These are phyloP conservation scores for Aaosphaeria pasadenensis DNA, from an alignment of 2,329 filamentous ascomycete species.

Conservation along the genomic window DNA sequence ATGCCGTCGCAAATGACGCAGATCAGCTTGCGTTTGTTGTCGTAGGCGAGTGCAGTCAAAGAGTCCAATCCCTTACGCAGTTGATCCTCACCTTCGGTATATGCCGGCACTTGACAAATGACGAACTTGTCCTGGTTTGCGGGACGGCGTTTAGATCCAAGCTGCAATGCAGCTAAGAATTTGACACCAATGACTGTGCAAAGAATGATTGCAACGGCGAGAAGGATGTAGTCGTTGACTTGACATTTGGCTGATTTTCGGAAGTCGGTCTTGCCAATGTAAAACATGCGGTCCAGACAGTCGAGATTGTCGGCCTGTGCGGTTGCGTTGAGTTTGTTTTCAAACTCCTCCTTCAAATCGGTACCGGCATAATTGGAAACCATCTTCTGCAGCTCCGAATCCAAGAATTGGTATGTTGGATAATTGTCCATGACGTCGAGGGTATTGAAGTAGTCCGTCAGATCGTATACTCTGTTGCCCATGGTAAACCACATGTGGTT, in stretches of 20 bases:
- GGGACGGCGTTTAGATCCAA: slow-evolving; percentile 86
- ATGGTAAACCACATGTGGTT: slow-evolving; percentile 79
- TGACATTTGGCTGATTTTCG: slow-evolving; percentile 71
- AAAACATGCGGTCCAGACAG: slow-evolving; percentile 82
- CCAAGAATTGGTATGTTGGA: slow-evolving; percentile 67
- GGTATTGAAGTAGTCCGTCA: slow-evolving; percentile 89
- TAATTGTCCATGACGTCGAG: slow-evolving; percentile 57
- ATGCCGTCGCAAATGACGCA: slow-evolving; percentile 96
- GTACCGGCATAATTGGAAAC: slow-evolving; percentile 74
- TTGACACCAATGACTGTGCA: slow-evolving; percentile 79
- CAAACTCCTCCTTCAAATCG: slow-evolving; percentile 69
- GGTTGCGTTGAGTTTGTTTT: slow-evolving; percentile 50
- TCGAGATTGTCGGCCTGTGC: slow-evolving; percentile 67
- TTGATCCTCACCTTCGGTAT: slow-evolving; percentile 96
- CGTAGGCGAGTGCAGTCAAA: slow-evolving; percentile 88
- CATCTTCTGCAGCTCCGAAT: slow-evolving; percentile 62
- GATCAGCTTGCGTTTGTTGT: slow-evolving; percentile 97
- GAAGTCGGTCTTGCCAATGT: slow-evolving; percentile 82
- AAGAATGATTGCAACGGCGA: slow-evolving; percentile 83
- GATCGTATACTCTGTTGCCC: slow-evolving; percentile 74
- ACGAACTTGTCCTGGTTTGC: slow-evolving; percentile 96
- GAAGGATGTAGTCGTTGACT: slow-evolving; percentile 85
- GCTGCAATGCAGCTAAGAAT: slow-evolving; percentile 88
- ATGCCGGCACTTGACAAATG: slow-evolving; percentile 96
- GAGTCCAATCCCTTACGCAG: slow-evolving; percentile 91